phyloP scores from a whole-genome alignment of 495 filamentous ascomycete genomes.

The Aspergillus coremiiformis region DNA sequence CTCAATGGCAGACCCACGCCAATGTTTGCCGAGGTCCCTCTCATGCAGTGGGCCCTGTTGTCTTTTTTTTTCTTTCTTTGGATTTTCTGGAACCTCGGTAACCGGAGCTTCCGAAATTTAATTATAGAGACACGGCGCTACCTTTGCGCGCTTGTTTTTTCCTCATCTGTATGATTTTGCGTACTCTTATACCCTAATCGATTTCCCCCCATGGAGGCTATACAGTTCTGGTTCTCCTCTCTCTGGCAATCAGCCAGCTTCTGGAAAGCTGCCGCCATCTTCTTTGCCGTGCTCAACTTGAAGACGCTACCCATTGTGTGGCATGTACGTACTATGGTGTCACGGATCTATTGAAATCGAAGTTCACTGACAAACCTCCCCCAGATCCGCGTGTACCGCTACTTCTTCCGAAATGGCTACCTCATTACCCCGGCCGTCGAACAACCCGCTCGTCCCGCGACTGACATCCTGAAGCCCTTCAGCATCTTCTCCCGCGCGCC shows the following conservation, averaged over 20 bases:
- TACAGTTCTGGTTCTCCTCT: conserved; percentile 3
- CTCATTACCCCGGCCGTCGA: conserved; percentile 16
- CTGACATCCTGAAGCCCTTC: conserved; percentile 38
- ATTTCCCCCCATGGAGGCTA: conserved; percentile 8
- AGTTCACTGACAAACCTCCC: neutral
- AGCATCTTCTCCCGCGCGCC: conserved; percentile 42
- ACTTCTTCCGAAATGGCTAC: conserved; percentile 20
- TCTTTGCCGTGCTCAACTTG: conserved; percentile 44
- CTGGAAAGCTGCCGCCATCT: conserved; percentile 39
- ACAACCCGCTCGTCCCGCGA: conserved; percentile 10
- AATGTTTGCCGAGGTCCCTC: neutral
- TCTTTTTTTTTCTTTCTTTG: neutral
- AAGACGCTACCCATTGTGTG: conserved; percentile 47
- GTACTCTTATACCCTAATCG: neutral
- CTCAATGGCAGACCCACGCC: neutral
- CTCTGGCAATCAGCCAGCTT: conserved; percentile 14
- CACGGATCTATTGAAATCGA: no score
- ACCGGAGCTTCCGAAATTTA: neutral
- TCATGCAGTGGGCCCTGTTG: neutral
- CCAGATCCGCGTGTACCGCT: conserved; percentile 20
- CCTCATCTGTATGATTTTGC: neutral
- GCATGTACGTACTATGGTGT: conserved; percentile 38
- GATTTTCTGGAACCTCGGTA: neutral
- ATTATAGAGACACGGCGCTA: neutral
- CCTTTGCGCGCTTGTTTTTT: neutral